Base-by-base conservation (phyloP, 2,329 filamentous ascomycete species). In the Xylariaceae sp. region DNA sequence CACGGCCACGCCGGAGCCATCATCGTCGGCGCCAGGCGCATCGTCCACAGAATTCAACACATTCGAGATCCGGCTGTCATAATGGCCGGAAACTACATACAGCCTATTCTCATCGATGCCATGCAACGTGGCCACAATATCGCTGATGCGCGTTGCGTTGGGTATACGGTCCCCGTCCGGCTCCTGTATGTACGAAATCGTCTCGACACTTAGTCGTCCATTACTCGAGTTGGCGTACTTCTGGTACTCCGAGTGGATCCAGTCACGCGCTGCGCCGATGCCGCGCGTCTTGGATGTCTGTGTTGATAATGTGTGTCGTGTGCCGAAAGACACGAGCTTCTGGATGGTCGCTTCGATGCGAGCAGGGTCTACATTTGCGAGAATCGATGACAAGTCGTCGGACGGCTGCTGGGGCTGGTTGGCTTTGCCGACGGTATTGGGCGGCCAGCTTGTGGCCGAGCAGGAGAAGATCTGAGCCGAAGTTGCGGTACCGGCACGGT, bases 11-110 rank as follows among this genome's bases (percentile, higher is more conserved):
- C 79, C 79, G 5, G 74, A 78, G 0, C 77, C 80, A 61, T 84
- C 79, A 63, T 83, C 80, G 55, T 83, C 79, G 0, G 80, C 80
- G 1, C 80, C 80, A 0, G 80, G 80, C 1, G 78, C 75, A 58
- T 82, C 77, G 32, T 70, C 70, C 13, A 72, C 72, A 57, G 76
- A 81, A 64, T 83, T 74, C 47, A 77, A 65, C 0, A 77, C 64
- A 56, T 83, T 72, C 1, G 76, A 74, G 2, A 75, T 72, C 12
- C 80, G 71, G 49, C 71, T 76, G 59, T 83, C 80, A 63, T 82
- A 81, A 60, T 83, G 78, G 0, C 79, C 80, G 2, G 76, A 78
- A 26, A 80, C 74, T 2, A 81, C 76, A 58, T 81, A 81, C 13
- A 77, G 69, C 21, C 78, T 69, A 43, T 63, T 62, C 8, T 72